phyloP scores from a whole-genome alignment of 192 early-diverging fungal species.

The Linnemannia zychae region DNA sequence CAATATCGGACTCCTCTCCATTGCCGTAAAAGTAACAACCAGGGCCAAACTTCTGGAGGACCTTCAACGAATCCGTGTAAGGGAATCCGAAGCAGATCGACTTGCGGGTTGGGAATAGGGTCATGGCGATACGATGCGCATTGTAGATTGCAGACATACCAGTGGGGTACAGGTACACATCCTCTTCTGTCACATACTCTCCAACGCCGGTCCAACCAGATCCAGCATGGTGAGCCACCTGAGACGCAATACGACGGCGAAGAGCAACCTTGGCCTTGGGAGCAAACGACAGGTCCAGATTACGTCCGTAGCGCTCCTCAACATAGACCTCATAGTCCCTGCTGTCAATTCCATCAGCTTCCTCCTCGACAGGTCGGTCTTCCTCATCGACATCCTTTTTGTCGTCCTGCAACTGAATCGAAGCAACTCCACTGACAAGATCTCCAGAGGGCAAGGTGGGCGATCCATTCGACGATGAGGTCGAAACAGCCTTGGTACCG shows the following conservation, averaged over 20 bases:
- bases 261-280: conserved; percentile 81
- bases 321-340: conserved; percentile 79
- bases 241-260: conserved; percentile 83
- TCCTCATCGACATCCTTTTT: conserved; percentile 22
- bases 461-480: conserved; percentile 5
- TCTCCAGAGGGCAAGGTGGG: conserved; percentile 2
- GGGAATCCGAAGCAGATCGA: conserved; percentile 96
- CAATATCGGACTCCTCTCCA: conserved; percentile 82
- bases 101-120: conserved; percentile 66
- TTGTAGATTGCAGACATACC: conserved; percentile 97
- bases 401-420: conserved; percentile 21
- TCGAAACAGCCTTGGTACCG: conserved; percentile 1
- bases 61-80: conserved; percentile 97
- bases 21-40: conserved; percentile 92
- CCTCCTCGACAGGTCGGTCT: conserved; percentile 37
- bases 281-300: conserved; percentile 77
- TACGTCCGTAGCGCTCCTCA: conserved; percentile 96
- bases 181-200: conserved; percentile 75
- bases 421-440: neutral
- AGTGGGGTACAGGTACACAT: conserved; percentile 90
- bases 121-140: conserved; percentile 76
- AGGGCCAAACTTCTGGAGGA: conserved; percentile 94
- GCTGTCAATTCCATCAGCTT: conserved; percentile 48
- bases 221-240: conserved; percentile 53
- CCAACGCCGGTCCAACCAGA: conserved; percentile 61